Evolutionary conservation across 1,284 basidiomycete species (phyloP), one percentile per base, ranked within the genome.

Genomic region (Marasmius sp.): DNA sequence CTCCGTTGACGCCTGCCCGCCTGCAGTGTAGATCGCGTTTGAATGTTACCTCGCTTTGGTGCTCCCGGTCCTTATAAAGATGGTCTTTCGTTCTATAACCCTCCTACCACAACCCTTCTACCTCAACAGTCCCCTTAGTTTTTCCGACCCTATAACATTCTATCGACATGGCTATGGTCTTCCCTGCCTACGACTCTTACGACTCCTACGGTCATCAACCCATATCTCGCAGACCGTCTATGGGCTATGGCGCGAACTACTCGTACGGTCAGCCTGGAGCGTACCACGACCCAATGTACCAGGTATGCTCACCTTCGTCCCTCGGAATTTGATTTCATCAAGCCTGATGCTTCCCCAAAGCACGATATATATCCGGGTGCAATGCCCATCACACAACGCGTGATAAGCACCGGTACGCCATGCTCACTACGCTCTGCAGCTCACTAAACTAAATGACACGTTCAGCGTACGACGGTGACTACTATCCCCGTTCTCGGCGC

Each of bases 401-500:
- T 34, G n/a, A 54, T 37, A 36, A 54, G 52, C 20, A 54, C 27
- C 16, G 52, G 52, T 54, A 14, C 34, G 52, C 41, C 18, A 38
- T 38, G n/a, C 38, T 57, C 66, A 72, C 5, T 79, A 78, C 62
- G 80, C 79, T 64, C 65, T 67, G 27, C 52, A 72, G 75, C 50
- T 73, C 75, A 22, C 65, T 67, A 39, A 70, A 74, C 58, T 61
- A 75, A 66, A 70, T 70, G 65, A 68, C 71, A 59, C 65, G 72
- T 67, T 53, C 71, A 70, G 51, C 76, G 71, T 60, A 71, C 77
- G 50, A 72, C 75, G 65, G 66, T 69, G 54, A 70, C 75, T 27
- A 72, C 75, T 71, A 65, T 73, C 33, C 61, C 64, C 79, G 81
- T 60, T 78, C 79, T 61, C 82, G 86, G 45, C 78, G 83, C 51